Evolutionary conservation across 164 flowering plant species (phyloP).

Genomic region (Vitis rotundifolia): DNA sequence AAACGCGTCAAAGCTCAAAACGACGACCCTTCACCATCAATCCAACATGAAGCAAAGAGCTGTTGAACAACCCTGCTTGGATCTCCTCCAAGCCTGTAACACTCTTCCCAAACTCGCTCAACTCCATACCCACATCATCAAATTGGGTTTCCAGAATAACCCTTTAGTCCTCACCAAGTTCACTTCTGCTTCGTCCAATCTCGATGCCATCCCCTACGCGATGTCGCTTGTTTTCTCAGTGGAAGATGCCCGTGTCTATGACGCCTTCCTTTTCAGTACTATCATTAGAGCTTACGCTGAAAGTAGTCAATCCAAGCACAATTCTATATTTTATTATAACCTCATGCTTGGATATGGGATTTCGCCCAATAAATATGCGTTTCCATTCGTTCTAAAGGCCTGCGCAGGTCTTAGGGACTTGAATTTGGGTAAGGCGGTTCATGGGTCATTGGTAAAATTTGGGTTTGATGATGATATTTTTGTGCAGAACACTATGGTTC

Average conservation of each 20-base stretch:
- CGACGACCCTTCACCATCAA: background rate
- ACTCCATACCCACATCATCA: slow-evolving; percentile 40
- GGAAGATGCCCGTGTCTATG: slow-evolving; percentile 27
- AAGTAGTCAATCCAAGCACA: slow-evolving; percentile 17
- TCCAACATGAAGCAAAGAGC: slow-evolving; percentile 18
- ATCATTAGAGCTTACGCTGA: slow-evolving; percentile 44
- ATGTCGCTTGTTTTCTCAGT: slow-evolving; percentile 34
- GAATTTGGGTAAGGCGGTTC: slow-evolving; percentile 41
- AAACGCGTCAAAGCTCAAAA: background rate
- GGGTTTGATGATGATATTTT: slow-evolving; percentile 46
- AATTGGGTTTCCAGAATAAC: slow-evolving; percentile 45
- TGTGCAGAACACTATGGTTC: slow-evolving; percentile 54
- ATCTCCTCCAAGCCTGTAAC: slow-evolving; percentile 39
- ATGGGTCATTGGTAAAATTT: slow-evolving; percentile 45
- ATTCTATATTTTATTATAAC: slow-evolving; percentile 30
- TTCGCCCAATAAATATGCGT: slow-evolving; percentile 51
- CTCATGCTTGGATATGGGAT: slow-evolving; percentile 33
- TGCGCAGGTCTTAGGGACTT: slow-evolving; percentile 44
- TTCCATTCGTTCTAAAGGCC: slow-evolving; percentile 57
- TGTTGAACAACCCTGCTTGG: slow-evolving; percentile 40
- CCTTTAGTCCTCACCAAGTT: slow-evolving; percentile 54
- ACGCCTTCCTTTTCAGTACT: slow-evolving; percentile 52
- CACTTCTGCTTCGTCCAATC: slow-evolving; percentile 35
- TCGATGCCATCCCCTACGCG: slow-evolving; percentile 37
- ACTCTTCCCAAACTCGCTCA: slow-evolving; percentile 37